Evolutionary conservation across 306 rosid genomes (phyloP).

Genomic region (Sesbania bispinosa): DNA sequence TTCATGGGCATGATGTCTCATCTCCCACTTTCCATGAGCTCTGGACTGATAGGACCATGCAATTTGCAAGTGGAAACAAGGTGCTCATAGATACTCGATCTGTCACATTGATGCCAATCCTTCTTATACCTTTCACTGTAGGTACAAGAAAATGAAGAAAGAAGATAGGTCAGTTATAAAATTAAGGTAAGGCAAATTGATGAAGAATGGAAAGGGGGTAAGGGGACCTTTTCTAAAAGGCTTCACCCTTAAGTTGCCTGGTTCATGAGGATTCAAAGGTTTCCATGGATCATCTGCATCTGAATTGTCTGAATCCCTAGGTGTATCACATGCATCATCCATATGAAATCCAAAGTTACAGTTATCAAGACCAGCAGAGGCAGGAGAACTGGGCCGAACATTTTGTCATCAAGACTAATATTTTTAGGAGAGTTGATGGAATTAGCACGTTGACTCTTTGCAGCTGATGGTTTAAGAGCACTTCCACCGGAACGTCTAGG

Average conservation of each 20-base stretch:
- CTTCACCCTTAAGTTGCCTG: constrained; percentile 76
- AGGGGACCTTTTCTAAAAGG: constrained; percentile 82
- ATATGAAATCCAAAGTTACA: constrained; percentile 40
- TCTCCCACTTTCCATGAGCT: constrained; percentile 69
- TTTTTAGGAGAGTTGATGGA: constrained; percentile 42
- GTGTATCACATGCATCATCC: constrained; percentile 55
- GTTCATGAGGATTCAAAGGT: constrained; percentile 93
- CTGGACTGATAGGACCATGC: constrained; percentile 78
- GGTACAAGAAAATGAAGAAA: constrained; percentile 11
- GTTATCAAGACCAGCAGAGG: constrained; percentile 38
- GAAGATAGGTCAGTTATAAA: not conserved
- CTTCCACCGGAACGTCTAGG: constrained; percentile 66
- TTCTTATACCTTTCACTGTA: constrained; percentile 56
- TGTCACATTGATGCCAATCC: constrained; percentile 26
- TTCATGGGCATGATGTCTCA: constrained; percentile 33
- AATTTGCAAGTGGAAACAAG: constrained; percentile 77
- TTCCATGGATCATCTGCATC: constrained; percentile 85
- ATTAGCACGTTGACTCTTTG: constrained; percentile 52
- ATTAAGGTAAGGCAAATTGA: not conserved
- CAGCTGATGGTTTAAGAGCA: constrained; percentile 42
- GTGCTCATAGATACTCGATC: constrained; percentile 38
- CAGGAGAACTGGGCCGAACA: constrained; percentile 43
- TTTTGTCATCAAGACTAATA: constrained; percentile 37
- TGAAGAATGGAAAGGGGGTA: not conserved
- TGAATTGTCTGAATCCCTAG: constrained; percentile 45